Evolutionary conservation across 2,329 filamentous ascomycete genomes (phyloP), one percentile per base, ranked within the genome.

Genomic region (Xylariaceae sp.): DNA sequence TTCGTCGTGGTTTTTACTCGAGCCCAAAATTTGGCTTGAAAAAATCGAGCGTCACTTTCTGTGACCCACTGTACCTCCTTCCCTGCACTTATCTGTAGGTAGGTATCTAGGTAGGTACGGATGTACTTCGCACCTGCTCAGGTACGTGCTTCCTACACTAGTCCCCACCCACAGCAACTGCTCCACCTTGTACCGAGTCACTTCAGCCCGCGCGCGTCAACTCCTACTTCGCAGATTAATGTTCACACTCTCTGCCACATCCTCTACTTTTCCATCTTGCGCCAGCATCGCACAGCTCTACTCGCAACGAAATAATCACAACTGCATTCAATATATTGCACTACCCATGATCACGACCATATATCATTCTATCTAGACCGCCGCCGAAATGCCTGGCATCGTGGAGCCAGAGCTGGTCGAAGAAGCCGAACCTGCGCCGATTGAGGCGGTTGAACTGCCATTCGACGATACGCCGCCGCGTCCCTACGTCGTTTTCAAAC

Each of bases 401-500:
- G 58, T 65, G 42, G 67, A 69, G 59, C 59, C 60, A 57, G 66
- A 68, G 51, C 56, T 56, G 34, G 58, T 61, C 43, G 60, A 62
- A 54, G 57, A 61, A 34, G 58, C 54, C 55, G 63, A 66, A 37
- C 56, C 62, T 57, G 60, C 63, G 55, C 54, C 65, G 4, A 47
- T 64, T 40, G 67, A 71, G 55, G 53, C 65, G 4, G 49, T 64
- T 40, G 67, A 71, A 50, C 65, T 63, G 56, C 67, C 71, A 49
- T 35, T 66, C 60, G 64, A 70, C 53, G 60, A 67, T 45, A 66
- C 69, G 11, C 66, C 67, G 31, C 64, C 65, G 39, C 71, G 72
- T 40, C 67, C 68, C 44, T 79, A 75, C 58, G 67, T 79, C 41
- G 74, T 97, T 55, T 79, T 89, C 52, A 87, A 91, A 72, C 92